Evolutionary conservation across 2,329 filamentous ascomycete genomes (phyloP), one percentile per base, ranked within the genome.

Genomic region (Neonectria coccinea): DNA sequence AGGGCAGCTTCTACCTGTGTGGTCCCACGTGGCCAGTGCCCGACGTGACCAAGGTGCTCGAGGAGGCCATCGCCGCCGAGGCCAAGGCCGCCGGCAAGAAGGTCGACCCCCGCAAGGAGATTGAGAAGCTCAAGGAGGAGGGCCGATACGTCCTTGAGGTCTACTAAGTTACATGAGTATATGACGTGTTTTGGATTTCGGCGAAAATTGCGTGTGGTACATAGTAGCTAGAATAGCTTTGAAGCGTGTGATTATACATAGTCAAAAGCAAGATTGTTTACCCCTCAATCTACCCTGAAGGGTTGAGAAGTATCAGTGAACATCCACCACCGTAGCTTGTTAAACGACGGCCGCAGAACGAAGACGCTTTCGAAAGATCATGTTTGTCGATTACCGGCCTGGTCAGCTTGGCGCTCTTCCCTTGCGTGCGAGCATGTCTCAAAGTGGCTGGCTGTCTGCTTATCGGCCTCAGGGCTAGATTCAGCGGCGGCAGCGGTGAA

Each of bases 11-110:
- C 83, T 99, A 99, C 81, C 90, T 99, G 18, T 99, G 96, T 78
- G 96, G 96, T 48, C 96, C 96, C 31, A 99, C 96, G 1, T 99
- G 96, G 96, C 96, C 96, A 12, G 96, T 99, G 59, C 96, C 96
- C 7, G 96, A 99, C 81, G 95, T 99, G 57, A 97, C 94, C 1
- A 90, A 90, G 70, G 96, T 99, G 66, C 83, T 99, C 63, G 90
- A 97, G 86, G 96, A 99, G 85, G 95, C 95, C 22, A 93, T 98
- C 72, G 89, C 89, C 52, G 83, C 84, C 33, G 91, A 97, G 76
- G 92, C 90, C 51, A 89, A 88, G 85, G 80, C 79, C 53, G 84
- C 79, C 67, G 88, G 89, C 60, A 93, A 91, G 84, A 97, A 95
- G 89, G 86, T 97, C 44, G 94, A 97, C 76, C 83, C 91, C 3